Percentiles rank a stretch among this genome's conserved stretches.
Evolutionary conservation across 83 land plant species (phyloP).

Genomic region (Larix sibirica): DNA sequence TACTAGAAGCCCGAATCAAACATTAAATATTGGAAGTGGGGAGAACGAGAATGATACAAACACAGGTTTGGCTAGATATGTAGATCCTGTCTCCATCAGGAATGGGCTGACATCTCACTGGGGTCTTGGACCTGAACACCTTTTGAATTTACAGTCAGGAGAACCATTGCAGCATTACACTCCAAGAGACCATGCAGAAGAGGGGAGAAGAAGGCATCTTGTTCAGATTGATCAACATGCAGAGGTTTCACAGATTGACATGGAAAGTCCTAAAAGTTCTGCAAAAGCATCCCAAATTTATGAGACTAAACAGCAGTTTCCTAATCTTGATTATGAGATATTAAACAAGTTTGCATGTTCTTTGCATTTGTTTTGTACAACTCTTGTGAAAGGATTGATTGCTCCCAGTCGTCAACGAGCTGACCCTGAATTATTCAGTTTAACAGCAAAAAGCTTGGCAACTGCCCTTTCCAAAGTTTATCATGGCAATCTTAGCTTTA

Average conservation of each 20-base stretch:
- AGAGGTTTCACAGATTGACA: constrained; percentile 54
- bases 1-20: constrained; percentile 29
- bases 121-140: constrained; percentile 61
- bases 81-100: constrained; percentile 55
- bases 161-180: constrained; percentile 53
- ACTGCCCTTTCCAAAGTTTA: constrained; percentile 63
- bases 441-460: constrained; percentile 63
- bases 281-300: constrained; percentile 37
- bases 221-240: constrained; percentile 61
- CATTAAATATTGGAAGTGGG: constrained; percentile 34
- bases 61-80: constrained; percentile 39
- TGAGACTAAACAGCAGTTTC: constrained; percentile 64
- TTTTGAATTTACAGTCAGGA: constrained; percentile 63
- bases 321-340: constrained; percentile 65
- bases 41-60: constrained; percentile 67
- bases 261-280: constrained; percentile 40
- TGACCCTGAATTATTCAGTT: constrained; percentile 53
- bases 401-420: constrained; percentile 77
- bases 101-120: constrained; percentile 47
- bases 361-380: constrained; percentile 60
- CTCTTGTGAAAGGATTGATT: constrained; percentile 72
- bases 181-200: constrained; percentile 54
- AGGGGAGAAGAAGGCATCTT: constrained; percentile 52
- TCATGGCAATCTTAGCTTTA: constrained; percentile 63
- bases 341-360: constrained; percentile 59